Conservation (phyloP, 345 rosid genomes). For the Boechera divaricarpa region DNA sequence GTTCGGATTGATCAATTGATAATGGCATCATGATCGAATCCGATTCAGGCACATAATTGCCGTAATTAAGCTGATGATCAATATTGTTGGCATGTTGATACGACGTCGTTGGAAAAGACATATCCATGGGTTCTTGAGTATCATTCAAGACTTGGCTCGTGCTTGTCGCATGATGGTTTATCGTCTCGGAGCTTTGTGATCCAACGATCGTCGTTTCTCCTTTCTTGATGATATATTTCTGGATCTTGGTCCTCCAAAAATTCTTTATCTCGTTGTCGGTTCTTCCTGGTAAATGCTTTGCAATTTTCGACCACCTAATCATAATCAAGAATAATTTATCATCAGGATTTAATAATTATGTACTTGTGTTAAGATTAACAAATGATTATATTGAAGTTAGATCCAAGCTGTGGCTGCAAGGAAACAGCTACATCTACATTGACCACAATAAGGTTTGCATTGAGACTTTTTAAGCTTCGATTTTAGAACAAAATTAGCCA, state of each 20-base stretch:
- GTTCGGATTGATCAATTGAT: constrained; percentile 49
- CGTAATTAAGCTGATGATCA: constrained; percentile 15
- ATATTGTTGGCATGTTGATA: constrained; percentile 35
- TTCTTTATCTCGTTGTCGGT: constrained; percentile 95
- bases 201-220: constrained; percentile 44
- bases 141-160: constrained; percentile 51
- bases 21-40: constrained; percentile 33
- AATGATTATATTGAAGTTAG: background rate
- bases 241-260: constrained; percentile 88
- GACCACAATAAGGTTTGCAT: constrained; percentile 41
- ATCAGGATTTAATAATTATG: background rate
- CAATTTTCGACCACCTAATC: constrained; percentile 81
- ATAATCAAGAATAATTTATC: background rate
- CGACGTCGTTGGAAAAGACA: constrained; percentile 48
- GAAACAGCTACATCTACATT: constrained; percentile 30
- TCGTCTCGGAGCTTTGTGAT: constrained; percentile 44
- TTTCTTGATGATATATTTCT: constrained; percentile 71
- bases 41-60: constrained; percentile 11
- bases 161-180: constrained; percentile 38
- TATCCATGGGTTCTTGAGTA: constrained; percentile 47
- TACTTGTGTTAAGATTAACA: background rate
- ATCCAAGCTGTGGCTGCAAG: background rate
- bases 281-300: constrained; percentile 91
- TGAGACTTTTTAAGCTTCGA: background rate
- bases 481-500: background rate